These are phyloP conservation scores for Phycomyces blakesleeanus DNA, from an alignment of 192 early-diverging fungal species.

Conservation along the genomic window DNA sequence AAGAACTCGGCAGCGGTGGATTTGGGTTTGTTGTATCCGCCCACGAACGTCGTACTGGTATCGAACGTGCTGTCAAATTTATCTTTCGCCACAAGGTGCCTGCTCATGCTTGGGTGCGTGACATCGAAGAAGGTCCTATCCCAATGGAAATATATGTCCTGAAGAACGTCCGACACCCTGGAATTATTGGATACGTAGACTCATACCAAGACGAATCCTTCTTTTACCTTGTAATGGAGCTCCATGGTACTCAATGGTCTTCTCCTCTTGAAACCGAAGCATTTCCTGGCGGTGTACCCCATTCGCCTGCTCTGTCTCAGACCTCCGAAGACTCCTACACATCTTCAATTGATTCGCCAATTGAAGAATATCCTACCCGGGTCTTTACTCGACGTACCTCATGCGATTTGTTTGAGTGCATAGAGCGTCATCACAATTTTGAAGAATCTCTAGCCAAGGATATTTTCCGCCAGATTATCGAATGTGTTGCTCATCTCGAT, in stretches of 20 bases:
- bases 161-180: slow-evolving; percentile 52
- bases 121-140: slow-evolving; percentile 47
- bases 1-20: slow-evolving; percentile 72
- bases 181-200: slow-evolving; percentile 53
- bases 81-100: slow-evolving; percentile 57
- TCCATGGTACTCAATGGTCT: slow-evolving; percentile 61
- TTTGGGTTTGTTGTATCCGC: slow-evolving; percentile 76
- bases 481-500: slow-evolving; percentile 48
- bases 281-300: not conserved
- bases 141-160: slow-evolving; percentile 63
- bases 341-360: slow-evolving; percentile 16
- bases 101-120: slow-evolving; percentile 47
- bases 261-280: slow-evolving; percentile 5
- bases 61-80: slow-evolving; percentile 66
- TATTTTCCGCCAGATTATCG: slow-evolving; percentile 58
- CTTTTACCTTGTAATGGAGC: slow-evolving; percentile 64
- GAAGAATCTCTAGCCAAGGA: slow-evolving; percentile 49
- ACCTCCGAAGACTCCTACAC: slow-evolving; percentile 18
- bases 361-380: slow-evolving; percentile 32
- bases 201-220: slow-evolving; percentile 50
- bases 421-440: slow-evolving; percentile 53
- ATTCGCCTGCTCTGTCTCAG: slow-evolving; percentile 11
- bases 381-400: slow-evolving; percentile 47
- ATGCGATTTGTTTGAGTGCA: slow-evolving; percentile 66
- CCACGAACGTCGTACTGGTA: slow-evolving; percentile 42